Conservation (phyloP, 139 green algal species). For the Protoeuglena noctilucae region DNA sequence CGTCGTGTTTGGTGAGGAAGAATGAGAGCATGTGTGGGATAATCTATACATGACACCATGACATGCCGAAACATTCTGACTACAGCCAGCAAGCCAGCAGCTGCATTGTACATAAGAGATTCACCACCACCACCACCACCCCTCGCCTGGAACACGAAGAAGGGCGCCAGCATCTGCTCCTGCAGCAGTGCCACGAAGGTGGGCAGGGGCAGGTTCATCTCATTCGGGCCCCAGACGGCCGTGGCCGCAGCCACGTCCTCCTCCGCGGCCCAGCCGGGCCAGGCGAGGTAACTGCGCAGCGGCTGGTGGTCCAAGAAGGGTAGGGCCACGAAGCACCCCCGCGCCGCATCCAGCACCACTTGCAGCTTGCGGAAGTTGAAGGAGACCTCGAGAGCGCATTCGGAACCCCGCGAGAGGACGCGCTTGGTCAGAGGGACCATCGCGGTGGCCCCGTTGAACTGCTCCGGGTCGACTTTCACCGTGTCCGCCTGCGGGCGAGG, state of each 20-base stretch:
- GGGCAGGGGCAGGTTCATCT: conserved; percentile 55
- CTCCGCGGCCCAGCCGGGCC: too few relatives aligned
- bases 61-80: too few relatives aligned
- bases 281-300: background rate
- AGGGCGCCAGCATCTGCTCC: conserved; percentile 89
- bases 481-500: conserved; percentile 39
- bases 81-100: too few relatives aligned
- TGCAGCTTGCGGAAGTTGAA: conserved; percentile 65
- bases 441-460: conserved; percentile 9
- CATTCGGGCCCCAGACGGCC: conserved; percentile 50
- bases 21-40: background rate
- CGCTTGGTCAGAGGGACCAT: background rate
- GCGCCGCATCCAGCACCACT: conserved; percentile 38
- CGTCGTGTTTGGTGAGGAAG: background rate
- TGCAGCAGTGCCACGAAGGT: conserved; percentile 51
- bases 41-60: background rate
- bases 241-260: conserved; percentile 18
- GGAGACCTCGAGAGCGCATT: conserved; percentile 25
- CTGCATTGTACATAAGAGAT: too few relatives aligned
- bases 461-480: conserved; percentile 41
- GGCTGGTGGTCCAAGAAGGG: conserved; percentile 25
- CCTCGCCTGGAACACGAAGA: conserved; percentile 74
- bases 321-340: conserved; percentile 44
- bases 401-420: conserved; percentile 1
- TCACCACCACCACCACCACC: too few relatives aligned